Base-by-base conservation (phyloP, 148 eudicot genomes). In the Cornus controversa region DNA sequence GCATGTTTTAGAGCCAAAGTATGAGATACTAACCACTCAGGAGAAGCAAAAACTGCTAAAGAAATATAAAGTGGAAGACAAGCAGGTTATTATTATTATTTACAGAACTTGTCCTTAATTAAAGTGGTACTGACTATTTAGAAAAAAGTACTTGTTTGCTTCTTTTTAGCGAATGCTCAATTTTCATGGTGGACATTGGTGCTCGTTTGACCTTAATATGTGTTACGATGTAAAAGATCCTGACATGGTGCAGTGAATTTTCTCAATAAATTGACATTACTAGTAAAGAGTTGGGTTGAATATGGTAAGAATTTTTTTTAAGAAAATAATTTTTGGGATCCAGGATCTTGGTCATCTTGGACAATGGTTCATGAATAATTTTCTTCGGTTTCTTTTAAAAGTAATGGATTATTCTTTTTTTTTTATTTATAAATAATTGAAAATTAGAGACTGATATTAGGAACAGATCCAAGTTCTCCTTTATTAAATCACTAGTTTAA, bases 11-110 rank as follows among this genome's bases (percentile, higher is more conserved):
- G 75, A 37, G 71, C 92, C 91, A n/a, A 85, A 83, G 81, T 78
- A 76, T 83, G 83, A 85, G 64, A 71, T 87, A 22, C 88, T 91
- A 24, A 84, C 85, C 26, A 71, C 79, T n/a, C 85, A 75, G 58
- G 88, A 87, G 83, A 89, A 87, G 87, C 82, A 82, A 70, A 78
- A 64, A 25, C 72, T 91, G 72, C 87, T 91, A 69, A 58, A 80
- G 80, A 89, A 86, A 69, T 86, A 84, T 57, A 42, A 34, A 23
- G 69, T 89, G 69, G 76, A 84, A 58, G 90, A 83, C 58, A 85
- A 77, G 20, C 90, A 87, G 92, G 94, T n/a, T n/a, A n/a, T 91
- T 22, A 28, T 66, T 69, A 3, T 8, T 57, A 36, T 23, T 34
- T 71, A 36, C 20, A 22, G 14, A 50, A 23, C 26, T 54, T 15